Base-by-base conservation (phyloP, 805 yeast genomes). In the Saccharomyces cerevisiae region DNA sequence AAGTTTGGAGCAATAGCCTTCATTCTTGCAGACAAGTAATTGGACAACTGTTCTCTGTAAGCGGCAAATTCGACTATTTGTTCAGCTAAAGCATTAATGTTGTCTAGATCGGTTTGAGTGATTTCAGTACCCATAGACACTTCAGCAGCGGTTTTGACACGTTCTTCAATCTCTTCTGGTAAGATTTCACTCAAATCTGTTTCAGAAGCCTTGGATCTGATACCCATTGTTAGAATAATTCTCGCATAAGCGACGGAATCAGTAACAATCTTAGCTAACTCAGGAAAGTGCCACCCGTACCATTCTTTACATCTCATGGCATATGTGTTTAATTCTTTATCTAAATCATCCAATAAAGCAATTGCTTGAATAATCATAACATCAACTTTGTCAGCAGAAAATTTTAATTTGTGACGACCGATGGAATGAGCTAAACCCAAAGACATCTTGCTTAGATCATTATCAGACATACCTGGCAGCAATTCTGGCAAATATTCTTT, bases 211-310 rank as follows among this genome's bases (percentile, higher is more conserved):
- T 88, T 89, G 53, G 96, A 79, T 78, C 99, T 84, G 64, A 88
- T 76, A 63, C 98, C 98, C 97, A 94, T 90, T 64, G 85, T 79
- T 74, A 90, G 81, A 69, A 94, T 88, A 64, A 90, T 87, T 78
- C 95, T 86, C 58, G 98, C 98, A 73, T 84, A 92, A 49, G 97
- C 97, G 65, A 89, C 92, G 61, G 96, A 91, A 76, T 92, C 99
- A 62, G 86, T 84, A 65, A 94, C 87, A 72, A 92, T 89, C 81
- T 94, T 94, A 67, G 97, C 97, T 83, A 94, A 83, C 75, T 94
- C 99, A 43, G 99, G 99, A 85, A 94, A 94, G 75, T 94, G 99
- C 99, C 99, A 94, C 61, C 99, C 99, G 76, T 94, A 94, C 99
- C 99, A 94, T 77, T 94, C 99, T 78, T 92, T 94, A 76, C 92